Conservation (phyloP, 768 basidiomycete genomes). For the Agaricus blazei region DNA sequence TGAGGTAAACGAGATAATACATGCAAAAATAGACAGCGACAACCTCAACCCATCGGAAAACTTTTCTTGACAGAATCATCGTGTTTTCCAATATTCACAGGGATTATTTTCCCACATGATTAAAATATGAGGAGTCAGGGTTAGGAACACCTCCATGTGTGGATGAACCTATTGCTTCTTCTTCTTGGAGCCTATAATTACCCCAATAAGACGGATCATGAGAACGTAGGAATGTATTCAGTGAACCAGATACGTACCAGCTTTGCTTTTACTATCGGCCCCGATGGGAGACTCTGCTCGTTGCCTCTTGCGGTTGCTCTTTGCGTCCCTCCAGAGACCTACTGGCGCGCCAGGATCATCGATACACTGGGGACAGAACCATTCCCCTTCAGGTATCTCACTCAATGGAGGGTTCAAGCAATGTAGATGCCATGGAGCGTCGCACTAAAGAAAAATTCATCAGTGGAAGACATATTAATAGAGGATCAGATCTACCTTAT, state of each 20-base stretch:
- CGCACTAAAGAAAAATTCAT: constrained; percentile 53
- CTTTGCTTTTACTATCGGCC: not conserved
- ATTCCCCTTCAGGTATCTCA: constrained; percentile 82
- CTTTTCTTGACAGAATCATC: not conserved
- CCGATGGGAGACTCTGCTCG: constrained; percentile 1
- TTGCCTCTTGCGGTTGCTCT: constrained; percentile 12
- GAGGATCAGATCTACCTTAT: constrained; percentile 54
- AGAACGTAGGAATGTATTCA: not conserved
- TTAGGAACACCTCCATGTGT: not conserved
- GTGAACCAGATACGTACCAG: not conserved
- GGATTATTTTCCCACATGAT: not conserved
- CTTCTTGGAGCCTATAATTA: constrained; percentile 6
- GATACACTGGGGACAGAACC: constrained; percentile 82
- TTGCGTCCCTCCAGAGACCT: constrained; percentile 28
- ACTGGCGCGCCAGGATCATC: constrained; percentile 54
- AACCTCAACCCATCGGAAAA: not conserved
- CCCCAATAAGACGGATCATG: not conserved
- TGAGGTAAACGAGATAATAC: not conserved
- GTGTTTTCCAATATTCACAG: not conserved
- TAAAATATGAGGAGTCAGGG: not conserved
- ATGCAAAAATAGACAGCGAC: not conserved
- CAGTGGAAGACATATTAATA: not conserved
- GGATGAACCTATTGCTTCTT: constrained; percentile 3
- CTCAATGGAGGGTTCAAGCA: constrained; percentile 78
- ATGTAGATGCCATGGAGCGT: constrained; percentile 78